Conservation (phyloP, 306 rosid genomes). For the Medicago ruthenica region DNA sequence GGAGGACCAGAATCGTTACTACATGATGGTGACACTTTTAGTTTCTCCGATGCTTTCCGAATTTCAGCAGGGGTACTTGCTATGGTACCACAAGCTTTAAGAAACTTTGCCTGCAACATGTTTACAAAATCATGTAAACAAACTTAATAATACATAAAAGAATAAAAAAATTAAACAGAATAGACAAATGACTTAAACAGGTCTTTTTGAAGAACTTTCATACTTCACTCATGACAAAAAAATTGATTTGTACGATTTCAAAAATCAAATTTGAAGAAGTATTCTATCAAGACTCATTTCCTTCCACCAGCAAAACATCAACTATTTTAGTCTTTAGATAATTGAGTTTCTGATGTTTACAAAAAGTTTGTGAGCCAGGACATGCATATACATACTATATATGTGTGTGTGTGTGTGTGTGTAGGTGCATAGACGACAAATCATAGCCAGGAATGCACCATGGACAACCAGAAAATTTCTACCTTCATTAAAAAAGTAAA, state of each 20-base stretch:
- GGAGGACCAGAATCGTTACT: slow-evolving; percentile 51
- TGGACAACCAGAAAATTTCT: slow-evolving; percentile 20
- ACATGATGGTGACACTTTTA: slow-evolving; percentile 53
- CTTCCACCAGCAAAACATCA: slow-evolving; percentile 12
- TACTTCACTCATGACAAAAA: not conserved
- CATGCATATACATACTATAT: not conserved
- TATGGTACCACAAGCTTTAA: slow-evolving; percentile 76
- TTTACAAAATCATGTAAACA: slow-evolving; percentile 8
- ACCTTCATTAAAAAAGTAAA: slow-evolving; percentile 26
- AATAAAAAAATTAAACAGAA: slow-evolving; percentile 21
- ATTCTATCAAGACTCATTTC: slow-evolving; percentile 13
- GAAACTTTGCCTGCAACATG: slow-evolving; percentile 78
- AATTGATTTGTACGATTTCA: slow-evolving; percentile 8
- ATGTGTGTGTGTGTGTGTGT: too few species aligned
- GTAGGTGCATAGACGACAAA: not conserved
- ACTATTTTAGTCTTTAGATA: not conserved
- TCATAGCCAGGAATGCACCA: not conserved
- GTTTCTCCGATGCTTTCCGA: slow-evolving; percentile 59
- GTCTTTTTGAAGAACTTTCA: not conserved
- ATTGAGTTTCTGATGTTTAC: not conserved
- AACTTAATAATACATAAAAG: slow-evolving; percentile 15
- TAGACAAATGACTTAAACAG: slow-evolving; percentile 6
- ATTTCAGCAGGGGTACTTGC: slow-evolving; percentile 71
- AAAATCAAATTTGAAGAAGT: slow-evolving; percentile 20
- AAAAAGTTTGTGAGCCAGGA: not conserved